Base-by-base conservation (phyloP, 345 rosid genomes). In the Laguncularia racemosa region DNA sequence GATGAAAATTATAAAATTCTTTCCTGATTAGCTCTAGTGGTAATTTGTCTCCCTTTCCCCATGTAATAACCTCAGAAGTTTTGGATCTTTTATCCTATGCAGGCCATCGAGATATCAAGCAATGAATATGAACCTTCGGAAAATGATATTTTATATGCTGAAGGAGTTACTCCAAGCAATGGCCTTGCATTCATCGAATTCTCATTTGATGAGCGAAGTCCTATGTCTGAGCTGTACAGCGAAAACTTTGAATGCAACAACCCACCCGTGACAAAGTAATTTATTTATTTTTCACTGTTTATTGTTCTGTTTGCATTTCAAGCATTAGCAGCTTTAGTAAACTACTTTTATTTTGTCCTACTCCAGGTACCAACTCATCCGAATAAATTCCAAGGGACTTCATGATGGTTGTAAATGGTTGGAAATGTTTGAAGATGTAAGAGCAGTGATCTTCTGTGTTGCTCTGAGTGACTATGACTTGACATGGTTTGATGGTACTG, bases 381-480 rank as follows among this genome's bases (percentile, higher is more conserved):
- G 84, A 58, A 59, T 80, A 66, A 72, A 74, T 62, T 60, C 89
- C 21, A 81, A 72, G 55, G 89, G 84, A 55, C 62, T 80, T 70
- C 63, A 66, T 38, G 82, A 80, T 16, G 78, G 84, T 9, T 78
- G 80, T 64, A 83, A 83, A 65, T 80, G 84, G 89, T 67, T 83
- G 64, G 84, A 76, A 61, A 83, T 83, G 89, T 83, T 83, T 56
- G 86, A 80, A 74, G 86, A 83, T 12, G 76, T 72, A 45, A 68
- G 84, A 49, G 82, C 73, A 16, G 76, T 83, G 58, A 71, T 76
- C 48, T 80, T 83, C 77, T 80, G 84, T 18, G 72, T 80, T 45
- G 74, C 89, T n/a, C 55, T 83, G 60, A 78, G 82, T 4, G 89
- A 83, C 60, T 83, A 83, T 49, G 89, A 80, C 44, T 76, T 76